Base-by-base conservation (phyloP, 2,329 filamentous ascomycete genomes). In the Xylariales sp. region DNA sequence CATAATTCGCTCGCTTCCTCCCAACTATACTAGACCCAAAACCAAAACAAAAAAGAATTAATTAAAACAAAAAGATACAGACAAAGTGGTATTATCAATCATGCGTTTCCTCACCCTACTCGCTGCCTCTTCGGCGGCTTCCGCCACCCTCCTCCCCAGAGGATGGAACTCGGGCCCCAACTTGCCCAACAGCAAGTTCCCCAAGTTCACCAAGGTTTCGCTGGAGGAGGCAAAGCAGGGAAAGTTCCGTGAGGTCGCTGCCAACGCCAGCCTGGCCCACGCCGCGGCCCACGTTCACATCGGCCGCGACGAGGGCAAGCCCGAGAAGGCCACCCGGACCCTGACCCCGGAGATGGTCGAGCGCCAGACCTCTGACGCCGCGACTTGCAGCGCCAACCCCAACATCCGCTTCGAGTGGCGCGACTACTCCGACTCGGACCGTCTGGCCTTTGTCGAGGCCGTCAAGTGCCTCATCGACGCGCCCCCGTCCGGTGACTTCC, bases 331-430 rank as follows among this genome's bases (percentile, higher is more conserved):
- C 11, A 25, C 37, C n/a, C n/a, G n/a, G 18, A n/a, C n/a, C n/a
- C n/a, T n/a, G n/a, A n/a, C n/a, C n/a, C n/a, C n/a, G n/a, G 33
- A n/a, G 20, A 14, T 15, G 10, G 20, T 15, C 24, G 21, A 17
- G 16, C 24, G 17, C 23, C n/a, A 13, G 11, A 29, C 40, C 32
- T 23, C 23, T 13, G 14, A 19, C 7, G 29, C 32, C 18, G n/a
- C 14, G n/a, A 16, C 28, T 15, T 42, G 40, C 36, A 19, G 51
- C 33, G 20, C 46, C 19, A 57, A 53, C 48, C 56, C 56, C n/a
- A 43, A 41, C 38, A 19, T 56, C 25, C 55, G 56, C 4, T 52
- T 40, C 38, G 55, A 60, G 37, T 60, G 57, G 57, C 55, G 57
- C 27, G 24, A 55, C 33, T 60, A 54, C 39, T 53, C 52, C 5